Conservation (phyloP, 306 rosid species). For the Vigna hirtella region DNA sequence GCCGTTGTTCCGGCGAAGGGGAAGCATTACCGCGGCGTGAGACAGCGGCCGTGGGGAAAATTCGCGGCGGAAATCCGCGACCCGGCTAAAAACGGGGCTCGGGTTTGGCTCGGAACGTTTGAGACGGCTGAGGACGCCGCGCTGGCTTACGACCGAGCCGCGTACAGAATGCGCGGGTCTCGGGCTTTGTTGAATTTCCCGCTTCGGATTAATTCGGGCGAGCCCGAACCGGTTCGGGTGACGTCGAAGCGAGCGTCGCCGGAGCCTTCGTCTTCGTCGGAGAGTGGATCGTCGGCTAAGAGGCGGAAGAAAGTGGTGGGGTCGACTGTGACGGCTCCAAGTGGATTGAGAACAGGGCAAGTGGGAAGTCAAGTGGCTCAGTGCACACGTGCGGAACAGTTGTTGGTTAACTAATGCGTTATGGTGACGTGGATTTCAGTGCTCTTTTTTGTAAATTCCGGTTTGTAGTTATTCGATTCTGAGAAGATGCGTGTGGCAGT, state of each 20-base stretch:
- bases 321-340: conserved; percentile 34
- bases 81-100: conserved; percentile 89
- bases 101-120: conserved; percentile 97
- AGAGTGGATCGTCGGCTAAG: conserved; percentile 53
- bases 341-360: conserved; percentile 42
- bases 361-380: conserved; percentile 47
- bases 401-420: conserved; percentile 41
- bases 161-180: conserved; percentile 90
- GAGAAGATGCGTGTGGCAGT: not conserved
- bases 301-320: conserved; percentile 59
- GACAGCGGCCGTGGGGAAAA: conserved; percentile 97
- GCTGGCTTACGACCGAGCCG: conserved; percentile 90
- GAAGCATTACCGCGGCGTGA: conserved; percentile 89
- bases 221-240: conserved; percentile 87
- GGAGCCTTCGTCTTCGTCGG: conserved; percentile 54
- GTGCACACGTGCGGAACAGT: conserved; percentile 35
- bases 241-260: conserved; percentile 67
- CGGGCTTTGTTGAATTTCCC: conserved; percentile 85
- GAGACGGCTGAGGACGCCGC: conserved; percentile 98
- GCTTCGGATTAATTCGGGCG: conserved; percentile 83
- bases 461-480: conserved; percentile 33
- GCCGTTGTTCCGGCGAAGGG: conserved; percentile 62
- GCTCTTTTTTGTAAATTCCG: no score
- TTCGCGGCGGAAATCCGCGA: conserved; percentile 96
- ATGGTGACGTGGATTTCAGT: conserved; percentile 39